These are phyloP conservation scores for Daldinia grandis DNA, from an alignment of 495 filamentous ascomycete genomes.

Conservation along the genomic window DNA sequence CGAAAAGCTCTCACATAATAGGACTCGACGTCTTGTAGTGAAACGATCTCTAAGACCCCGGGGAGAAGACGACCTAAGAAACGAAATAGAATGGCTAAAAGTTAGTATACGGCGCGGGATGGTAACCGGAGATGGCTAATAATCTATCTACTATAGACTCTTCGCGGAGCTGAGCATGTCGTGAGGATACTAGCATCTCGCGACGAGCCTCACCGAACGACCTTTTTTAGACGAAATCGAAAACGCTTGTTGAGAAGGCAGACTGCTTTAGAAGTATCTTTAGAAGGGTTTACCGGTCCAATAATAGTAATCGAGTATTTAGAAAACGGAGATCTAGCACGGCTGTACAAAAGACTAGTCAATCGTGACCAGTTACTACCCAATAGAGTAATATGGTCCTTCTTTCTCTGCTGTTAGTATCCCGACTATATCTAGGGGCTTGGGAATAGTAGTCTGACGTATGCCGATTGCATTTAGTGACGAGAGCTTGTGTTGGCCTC, in stretches of 20 bases:
- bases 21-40: constrained; percentile 14
- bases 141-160: constrained; percentile 5
- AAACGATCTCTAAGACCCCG: constrained; percentile 7
- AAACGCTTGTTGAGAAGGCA: not conserved
- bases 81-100: constrained; percentile 17
- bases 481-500: constrained; percentile 24
- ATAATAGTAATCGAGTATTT: constrained; percentile 22
- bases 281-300: constrained; percentile 8
- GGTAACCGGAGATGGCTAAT: not conserved
- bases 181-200: constrained; percentile 14
- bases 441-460: not conserved
- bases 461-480: constrained; percentile 1
- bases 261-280: not conserved
- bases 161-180: constrained; percentile 26
- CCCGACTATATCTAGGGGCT: not conserved
- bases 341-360: constrained; percentile 12
- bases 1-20: constrained; percentile 12
- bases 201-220: constrained; percentile 1
- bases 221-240: not conserved
- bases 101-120: not conserved
- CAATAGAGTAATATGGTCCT: constrained; percentile 25
- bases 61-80: constrained; percentile 14
- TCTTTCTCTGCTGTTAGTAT: constrained; percentile 28
- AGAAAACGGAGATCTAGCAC: constrained; percentile 13
- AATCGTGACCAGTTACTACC: constrained; percentile 14